phyloP scores from a whole-genome alignment of 805 yeast species.

The Kazachstania martiniae region DNA sequence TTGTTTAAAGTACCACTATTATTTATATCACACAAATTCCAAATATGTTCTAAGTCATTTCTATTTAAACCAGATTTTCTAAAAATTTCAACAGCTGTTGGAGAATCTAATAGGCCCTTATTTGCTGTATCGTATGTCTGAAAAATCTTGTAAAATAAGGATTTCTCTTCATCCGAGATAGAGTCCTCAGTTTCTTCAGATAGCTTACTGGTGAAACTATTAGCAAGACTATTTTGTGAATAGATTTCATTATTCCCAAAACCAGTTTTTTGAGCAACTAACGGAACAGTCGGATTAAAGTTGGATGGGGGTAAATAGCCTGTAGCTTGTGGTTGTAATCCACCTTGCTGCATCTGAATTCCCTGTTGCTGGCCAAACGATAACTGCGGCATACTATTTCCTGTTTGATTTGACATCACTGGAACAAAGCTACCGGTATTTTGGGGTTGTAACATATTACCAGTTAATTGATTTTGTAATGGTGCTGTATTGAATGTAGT shows the following conservation, averaged over 20 bases:
- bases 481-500: constrained; percentile 28
- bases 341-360: constrained; percentile 21
- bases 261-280: constrained; percentile 35
- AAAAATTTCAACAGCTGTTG: constrained; percentile 74
- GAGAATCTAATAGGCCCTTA: constrained; percentile 66
- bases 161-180: constrained; percentile 79
- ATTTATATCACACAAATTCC: constrained; percentile 80
- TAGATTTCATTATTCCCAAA: constrained; percentile 33
- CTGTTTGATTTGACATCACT: constrained; percentile 1
- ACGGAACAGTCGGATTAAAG: constrained; percentile 26
- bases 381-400: constrained; percentile 21
- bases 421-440: constrained; percentile 29
- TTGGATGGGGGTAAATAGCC: constrained; percentile 46
- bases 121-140: constrained; percentile 69
- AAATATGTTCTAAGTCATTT: constrained; percentile 76
- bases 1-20: constrained; percentile 75
- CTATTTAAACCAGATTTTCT: constrained; percentile 85
- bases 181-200: constrained; percentile 37
- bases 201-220: constrained; percentile 23
- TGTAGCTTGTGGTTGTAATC: constrained; percentile 41
- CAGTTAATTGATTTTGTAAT: constrained; percentile 30
- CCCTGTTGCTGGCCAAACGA: constrained; percentile 24
- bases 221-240: constrained; percentile 28
- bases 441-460: constrained; percentile 29
- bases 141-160: constrained; percentile 77